Conservation (phyloP, 306 rosid species). For the Gynostemma pentaphyllum region DNA sequence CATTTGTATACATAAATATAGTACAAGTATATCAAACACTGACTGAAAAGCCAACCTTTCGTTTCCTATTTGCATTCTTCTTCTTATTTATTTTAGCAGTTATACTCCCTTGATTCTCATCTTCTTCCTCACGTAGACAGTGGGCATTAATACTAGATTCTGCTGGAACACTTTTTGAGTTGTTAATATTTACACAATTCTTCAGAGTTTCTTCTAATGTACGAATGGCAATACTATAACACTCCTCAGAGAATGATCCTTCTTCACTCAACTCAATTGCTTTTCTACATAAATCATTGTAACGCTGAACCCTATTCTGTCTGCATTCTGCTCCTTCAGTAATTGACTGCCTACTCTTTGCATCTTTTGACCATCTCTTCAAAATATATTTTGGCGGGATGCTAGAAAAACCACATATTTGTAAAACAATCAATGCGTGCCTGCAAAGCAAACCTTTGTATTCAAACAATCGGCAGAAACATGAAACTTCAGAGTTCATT, state of each 20-base stretch:
- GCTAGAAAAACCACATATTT: slow-evolving; percentile 66
- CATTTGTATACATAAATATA: neutral
- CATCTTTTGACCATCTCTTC: slow-evolving; percentile 88
- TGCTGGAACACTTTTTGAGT: slow-evolving; percentile 31
- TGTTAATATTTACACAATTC: slow-evolving; percentile 76
- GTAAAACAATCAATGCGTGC: slow-evolving; percentile 77
- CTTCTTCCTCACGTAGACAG: slow-evolving; percentile 42
- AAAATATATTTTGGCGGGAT: slow-evolving; percentile 67
- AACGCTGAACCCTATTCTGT: slow-evolving; percentile 60
- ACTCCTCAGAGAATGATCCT: slow-evolving; percentile 78
- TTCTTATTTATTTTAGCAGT: slow-evolving; percentile 48
- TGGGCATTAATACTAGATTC: slow-evolving; percentile 43
- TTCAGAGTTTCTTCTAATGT: slow-evolving; percentile 58
- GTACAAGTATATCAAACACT: slow-evolving; percentile 14
- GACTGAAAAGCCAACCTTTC: slow-evolving; percentile 50
- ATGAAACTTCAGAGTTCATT: slow-evolving; percentile 58
- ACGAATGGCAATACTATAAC: slow-evolving; percentile 50
- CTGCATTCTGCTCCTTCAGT: slow-evolving; percentile 38
- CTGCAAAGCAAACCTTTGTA: slow-evolving; percentile 91
- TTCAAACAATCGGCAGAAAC: slow-evolving; percentile 75
- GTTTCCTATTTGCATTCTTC: slow-evolving; percentile 55
- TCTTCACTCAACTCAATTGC: slow-evolving; percentile 88
- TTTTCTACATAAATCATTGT: slow-evolving; percentile 66
- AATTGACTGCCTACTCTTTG: slow-evolving; percentile 39
- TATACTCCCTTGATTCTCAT: slow-evolving; percentile 41